phyloP scores from a whole-genome alignment of 2,329 filamentous ascomycete genomes.

The Fusarium tuaranense region DNA sequence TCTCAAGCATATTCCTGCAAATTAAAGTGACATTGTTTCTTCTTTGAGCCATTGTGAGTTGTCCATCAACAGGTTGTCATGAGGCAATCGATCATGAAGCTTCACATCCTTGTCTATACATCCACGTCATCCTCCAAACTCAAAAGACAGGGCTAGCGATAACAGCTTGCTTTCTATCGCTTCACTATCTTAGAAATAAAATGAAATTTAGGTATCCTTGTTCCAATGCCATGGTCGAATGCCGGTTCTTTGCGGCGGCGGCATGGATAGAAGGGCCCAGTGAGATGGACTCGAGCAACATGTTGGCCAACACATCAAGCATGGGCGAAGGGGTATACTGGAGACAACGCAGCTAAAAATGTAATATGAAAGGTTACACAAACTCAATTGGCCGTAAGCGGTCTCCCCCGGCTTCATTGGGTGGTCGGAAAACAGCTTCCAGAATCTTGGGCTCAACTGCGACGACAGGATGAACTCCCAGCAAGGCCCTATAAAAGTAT shows the following conservation, averaged over 20 bases:
- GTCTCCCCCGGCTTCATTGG: background rate
- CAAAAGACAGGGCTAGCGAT: background rate
- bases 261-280: background rate
- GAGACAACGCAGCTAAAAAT: background rate
- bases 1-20: background rate
- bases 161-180: background rate
- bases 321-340: background rate
- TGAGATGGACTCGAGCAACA: background rate
- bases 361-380: background rate
- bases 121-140: background rate
- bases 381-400: background rate
- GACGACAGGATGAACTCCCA: background rate
- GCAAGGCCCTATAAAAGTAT: background rate
- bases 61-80: background rate
- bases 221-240: background rate
- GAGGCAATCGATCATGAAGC: background rate
- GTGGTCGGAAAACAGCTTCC: background rate
- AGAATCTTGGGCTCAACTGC: background rate
- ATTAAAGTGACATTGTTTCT: background rate
- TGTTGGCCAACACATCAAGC: background rate
- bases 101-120: background rate
- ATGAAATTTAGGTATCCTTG: background rate
- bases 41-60: background rate
- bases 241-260: background rate
- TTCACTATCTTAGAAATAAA: background rate